Evolutionary conservation across 208 protist genomes (phyloP).

Genomic region (Vickermania spadyakhi): DNA sequence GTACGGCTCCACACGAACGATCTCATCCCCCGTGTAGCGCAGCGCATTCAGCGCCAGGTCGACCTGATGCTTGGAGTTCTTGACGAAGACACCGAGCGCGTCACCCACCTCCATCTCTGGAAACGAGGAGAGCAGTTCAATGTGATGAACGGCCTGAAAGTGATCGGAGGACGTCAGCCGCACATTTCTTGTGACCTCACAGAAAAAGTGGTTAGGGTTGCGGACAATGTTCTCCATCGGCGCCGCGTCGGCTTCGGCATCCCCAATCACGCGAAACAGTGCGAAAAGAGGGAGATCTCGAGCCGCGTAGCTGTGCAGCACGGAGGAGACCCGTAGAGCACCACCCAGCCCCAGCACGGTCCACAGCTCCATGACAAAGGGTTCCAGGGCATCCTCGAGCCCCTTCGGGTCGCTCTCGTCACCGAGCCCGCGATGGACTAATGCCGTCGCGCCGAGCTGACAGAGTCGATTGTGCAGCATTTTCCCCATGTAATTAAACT

Average conservation of each 20-base stretch:
- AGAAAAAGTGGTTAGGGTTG: constrained; percentile 3
- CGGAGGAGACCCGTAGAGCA: background rate
- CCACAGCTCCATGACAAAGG: constrained; percentile 67
- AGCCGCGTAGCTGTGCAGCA: background rate
- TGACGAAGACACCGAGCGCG: constrained; percentile 69
- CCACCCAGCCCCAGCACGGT: constrained; percentile 19
- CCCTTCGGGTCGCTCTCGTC: constrained; percentile 88
- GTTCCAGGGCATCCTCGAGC: constrained; percentile 50
- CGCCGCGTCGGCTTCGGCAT: background rate
- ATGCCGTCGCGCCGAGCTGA: constrained; percentile 63
- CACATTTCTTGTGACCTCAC: background rate
- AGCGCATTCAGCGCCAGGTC: constrained; percentile 36
- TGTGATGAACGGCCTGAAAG: constrained; percentile 6
- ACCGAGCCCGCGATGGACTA: constrained; percentile 75
- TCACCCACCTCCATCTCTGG: constrained; percentile 60
- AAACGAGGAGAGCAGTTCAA: background rate
- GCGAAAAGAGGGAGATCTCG: background rate
- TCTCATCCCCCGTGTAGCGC: constrained; percentile 20
- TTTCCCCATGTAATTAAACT: constrained; percentile 91
- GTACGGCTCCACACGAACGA: constrained; percentile 35
- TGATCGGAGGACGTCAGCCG: background rate
- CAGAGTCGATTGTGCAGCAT: constrained; percentile 86
- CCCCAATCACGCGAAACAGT: background rate
- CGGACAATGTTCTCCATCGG: background rate
- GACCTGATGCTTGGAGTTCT: constrained; percentile 38